phyloP scores from a whole-genome alignment of 306 rosid species.

The Carpinus viminea region DNA sequence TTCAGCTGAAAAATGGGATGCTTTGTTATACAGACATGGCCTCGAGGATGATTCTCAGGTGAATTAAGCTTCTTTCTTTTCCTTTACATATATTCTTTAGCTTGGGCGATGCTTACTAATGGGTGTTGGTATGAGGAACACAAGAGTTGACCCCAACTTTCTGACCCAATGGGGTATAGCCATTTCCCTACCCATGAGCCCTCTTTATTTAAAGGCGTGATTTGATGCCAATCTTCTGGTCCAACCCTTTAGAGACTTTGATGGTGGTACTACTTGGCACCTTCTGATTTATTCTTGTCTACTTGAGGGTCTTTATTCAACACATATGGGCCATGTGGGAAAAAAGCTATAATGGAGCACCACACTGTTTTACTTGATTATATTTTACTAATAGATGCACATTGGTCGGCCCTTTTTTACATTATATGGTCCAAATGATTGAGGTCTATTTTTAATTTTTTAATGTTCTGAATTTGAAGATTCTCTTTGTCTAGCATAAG shows the following conservation, averaged over 20 bases:
- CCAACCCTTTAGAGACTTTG: neutral
- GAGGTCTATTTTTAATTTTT: neutral
- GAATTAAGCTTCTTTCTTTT: conserved; percentile 27
- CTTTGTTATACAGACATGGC: conserved; percentile 77
- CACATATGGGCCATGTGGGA: neutral
- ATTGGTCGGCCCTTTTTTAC: conserved; percentile 6
- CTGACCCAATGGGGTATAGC: neutral
- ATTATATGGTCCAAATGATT: neutral
- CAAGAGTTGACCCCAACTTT: neutral
- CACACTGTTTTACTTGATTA: conserved; percentile 1
- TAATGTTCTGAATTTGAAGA: neutral
- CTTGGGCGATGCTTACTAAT: neutral
- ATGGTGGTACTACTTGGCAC: neutral
- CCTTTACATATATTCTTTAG: conserved; percentile 10
- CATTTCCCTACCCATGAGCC: neutral
- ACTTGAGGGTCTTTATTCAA: neutral
- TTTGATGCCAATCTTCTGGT: neutral
- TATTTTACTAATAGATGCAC: neutral
- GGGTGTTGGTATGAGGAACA: neutral
- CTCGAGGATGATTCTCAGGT: conserved; percentile 84
- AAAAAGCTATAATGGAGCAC: neutral
- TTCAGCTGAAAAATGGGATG: conserved; percentile 98
- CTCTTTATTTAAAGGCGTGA: neutral
- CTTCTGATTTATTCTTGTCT: neutral
- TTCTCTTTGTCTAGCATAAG: neutral